Evolutionary conservation across 352 stramenopile species (phyloP), one percentile per base, ranked within the genome.

Genomic region (Pythium aristosporum): DNA sequence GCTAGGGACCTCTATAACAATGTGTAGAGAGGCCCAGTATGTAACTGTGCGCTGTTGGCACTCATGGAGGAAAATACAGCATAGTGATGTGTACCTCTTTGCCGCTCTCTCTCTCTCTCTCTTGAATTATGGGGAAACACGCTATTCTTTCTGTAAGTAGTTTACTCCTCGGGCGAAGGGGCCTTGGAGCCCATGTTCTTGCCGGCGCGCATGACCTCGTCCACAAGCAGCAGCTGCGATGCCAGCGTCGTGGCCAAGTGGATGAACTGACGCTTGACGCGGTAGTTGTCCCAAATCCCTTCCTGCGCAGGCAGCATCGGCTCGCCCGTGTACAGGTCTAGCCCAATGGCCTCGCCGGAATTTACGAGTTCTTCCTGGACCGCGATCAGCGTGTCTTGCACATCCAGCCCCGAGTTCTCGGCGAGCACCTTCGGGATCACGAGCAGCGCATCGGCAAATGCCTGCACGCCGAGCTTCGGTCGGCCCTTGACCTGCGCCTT

Each of bases 171-270:
- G 41, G 72, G 69, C 61, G 78, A 70, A 66, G 82, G 80, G 59
- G 65, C 77, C 44, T 82, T 82, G 36, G 73, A 75, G 63, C 85
- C 96, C 96, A 99, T 99, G 80, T 98, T 91, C 79, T 98, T 99
- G 59, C 98, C 98, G 44, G 98, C 97, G 64, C 96, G 91, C 95
- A 99, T 99, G 48, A 99, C 97, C 74, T 99, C 97, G 74, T 99
- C 98, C 11, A 99, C 98, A 20, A 99, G 85, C 60, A 99, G 80
- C 52, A 99, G 75, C 76, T 99, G 98, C 53, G 89, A 98, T n/a
- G 98, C 97, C 39, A 99, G 77, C 43, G 98, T 96, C 46, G 97
- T 99, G n/a, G 93, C 88, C 39, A 99, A 81, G 78, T 99, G 97
- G 48, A 99, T 92, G 67, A 96, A 98, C 75, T 99, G 97, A 66